These are phyloP conservation scores for Chalaropsis thielavioides DNA, from an alignment of 2,329 filamentous ascomycete species.

Conservation along the genomic window DNA sequence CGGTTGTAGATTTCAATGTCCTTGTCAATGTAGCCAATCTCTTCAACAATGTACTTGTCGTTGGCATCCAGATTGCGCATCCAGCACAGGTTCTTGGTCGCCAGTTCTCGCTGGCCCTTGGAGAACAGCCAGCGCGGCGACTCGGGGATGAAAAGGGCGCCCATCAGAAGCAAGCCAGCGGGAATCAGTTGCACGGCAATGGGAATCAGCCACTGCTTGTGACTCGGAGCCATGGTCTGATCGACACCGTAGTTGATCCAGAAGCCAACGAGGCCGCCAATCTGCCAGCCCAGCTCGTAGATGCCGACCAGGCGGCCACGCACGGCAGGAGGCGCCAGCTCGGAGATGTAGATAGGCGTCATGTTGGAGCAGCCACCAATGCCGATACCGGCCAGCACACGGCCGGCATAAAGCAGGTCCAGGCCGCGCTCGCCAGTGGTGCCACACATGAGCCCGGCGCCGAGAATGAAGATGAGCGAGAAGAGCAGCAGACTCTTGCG, in stretches of 20 bases:
- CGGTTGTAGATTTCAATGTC: conserved; percentile 50
- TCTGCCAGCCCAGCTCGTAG: conserved; percentile 52
- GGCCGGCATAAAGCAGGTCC: conserved; percentile 46
- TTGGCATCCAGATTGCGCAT: conserved; percentile 43
- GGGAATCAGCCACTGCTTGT: conserved; percentile 57
- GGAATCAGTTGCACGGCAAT: conserved; percentile 52
- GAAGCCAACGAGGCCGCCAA: conserved; percentile 48
- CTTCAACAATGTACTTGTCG: conserved; percentile 56
- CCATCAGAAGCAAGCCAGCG: conserved; percentile 45
- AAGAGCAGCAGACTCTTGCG: conserved; percentile 49
- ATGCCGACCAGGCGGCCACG: conserved; percentile 51
- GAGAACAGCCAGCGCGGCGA: conserved; percentile 56
- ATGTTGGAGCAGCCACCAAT: conserved; percentile 50
- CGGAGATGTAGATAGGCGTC: conserved; percentile 48
- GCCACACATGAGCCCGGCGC: conserved; percentile 40
- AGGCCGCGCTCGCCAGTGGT: conserved; percentile 48
- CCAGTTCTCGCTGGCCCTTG: conserved; percentile 45
- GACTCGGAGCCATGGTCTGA: conserved; percentile 52
- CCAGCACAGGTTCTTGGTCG: conserved; percentile 46
- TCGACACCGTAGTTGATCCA: conserved; percentile 56
- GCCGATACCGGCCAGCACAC: conserved; percentile 49
- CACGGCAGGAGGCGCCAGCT: conserved; percentile 46
- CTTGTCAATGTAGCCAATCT: conserved; percentile 54
- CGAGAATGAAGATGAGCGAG: conserved; percentile 49
- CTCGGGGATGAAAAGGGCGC: conserved; percentile 51